Conservation (phyloP, 2,329 filamentous ascomycete genomes). For the Colletotrichum lentis region DNA sequence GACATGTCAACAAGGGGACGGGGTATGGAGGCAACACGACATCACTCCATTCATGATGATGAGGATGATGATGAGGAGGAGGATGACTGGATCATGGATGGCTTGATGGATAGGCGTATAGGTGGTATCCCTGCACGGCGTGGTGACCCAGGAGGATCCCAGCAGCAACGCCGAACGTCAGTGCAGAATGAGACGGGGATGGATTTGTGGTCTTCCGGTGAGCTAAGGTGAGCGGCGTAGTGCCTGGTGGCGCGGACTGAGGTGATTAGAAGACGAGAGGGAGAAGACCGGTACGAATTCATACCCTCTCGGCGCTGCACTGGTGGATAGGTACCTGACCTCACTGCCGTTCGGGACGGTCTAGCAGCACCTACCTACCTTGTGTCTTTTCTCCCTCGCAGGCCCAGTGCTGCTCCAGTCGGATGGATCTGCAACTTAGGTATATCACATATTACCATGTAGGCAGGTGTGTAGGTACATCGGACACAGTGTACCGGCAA, state of each 20-base stretch:
- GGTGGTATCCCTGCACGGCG: conserved; percentile 14
- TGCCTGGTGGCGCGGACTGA: not conserved
- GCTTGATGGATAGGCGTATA: conserved; percentile 17
- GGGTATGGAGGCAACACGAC: too few relatives aligned
- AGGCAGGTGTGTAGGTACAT: not conserved
- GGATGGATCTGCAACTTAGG: conserved; percentile 2
- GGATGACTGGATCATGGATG: not conserved
- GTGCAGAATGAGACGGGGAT: conserved; percentile 25
- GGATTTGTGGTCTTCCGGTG: conserved; percentile 30
- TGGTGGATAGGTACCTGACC: conserved; percentile 11
- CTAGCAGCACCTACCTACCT: not conserved
- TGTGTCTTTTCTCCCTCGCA: conserved; percentile 5
- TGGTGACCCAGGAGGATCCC: conserved; percentile 29
- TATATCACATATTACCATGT: not conserved
- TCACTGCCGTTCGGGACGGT: conserved; percentile 10
- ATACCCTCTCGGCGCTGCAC: conserved; percentile 5
- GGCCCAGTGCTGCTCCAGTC: conserved; percentile 1
- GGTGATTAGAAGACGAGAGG: not conserved
- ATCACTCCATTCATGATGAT: not conserved
- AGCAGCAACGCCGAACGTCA: conserved; percentile 13
- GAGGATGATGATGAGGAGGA: not conserved
- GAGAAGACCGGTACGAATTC: conserved; percentile 12
- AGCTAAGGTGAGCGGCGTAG: conserved; percentile 26
- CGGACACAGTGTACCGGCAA: conserved; percentile 30
- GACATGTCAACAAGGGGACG: conserved; percentile 27